Base-by-base conservation (phyloP, 129 eudicot genomes). In the Tagetes erecta region DNA sequence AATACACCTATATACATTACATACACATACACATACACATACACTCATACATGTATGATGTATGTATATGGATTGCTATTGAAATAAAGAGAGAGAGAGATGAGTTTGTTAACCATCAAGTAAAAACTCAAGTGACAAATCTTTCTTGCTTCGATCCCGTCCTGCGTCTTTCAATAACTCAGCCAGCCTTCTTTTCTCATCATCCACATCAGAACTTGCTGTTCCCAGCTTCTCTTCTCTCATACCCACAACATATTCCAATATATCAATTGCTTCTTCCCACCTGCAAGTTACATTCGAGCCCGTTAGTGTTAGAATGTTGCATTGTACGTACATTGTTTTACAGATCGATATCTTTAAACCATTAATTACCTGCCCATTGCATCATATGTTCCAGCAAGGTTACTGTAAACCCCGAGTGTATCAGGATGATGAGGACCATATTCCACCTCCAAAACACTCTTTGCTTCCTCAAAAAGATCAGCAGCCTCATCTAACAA, bases 361-460 rank as follows among this genome's bases (percentile, higher is more conserved):
- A 1, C 2, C 4, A 33, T 20, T 33, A 8, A 41, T 1, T 84
- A 92, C 97, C 96, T 92, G 70, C 96, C 98, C 88, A 88, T 85
- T 47, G 97, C 98, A 86, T 94, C 98, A 85, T 90, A 94, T 58
- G 97, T 86, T 12, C 97, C 97, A 36, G 98, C 96, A 73, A 94
- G 96, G 86, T 94, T 94, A 70, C 96, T 94, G 49, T 85, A 94
- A 27, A 94, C 96, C 2, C 82, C 98, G 46, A 94, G 82, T 5
- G 98, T 90, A 51, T 94, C 96, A 1, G 93, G 93, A 82, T 94
- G 97, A 75, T 80, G 82, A 3, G 90, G 82, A 27, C 98, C 98
- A 69, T 88, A 91, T 83, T 90, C 97, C 8, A 77, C 81, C 74
- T 91, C 96, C 76, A 94, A 78, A 74, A 94, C 87, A 39, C 79